These are phyloP conservation scores for Thermothielavioides terrestris DNA, from an alignment of 495 filamentous ascomycete genomes.

Conservation along the genomic window DNA sequence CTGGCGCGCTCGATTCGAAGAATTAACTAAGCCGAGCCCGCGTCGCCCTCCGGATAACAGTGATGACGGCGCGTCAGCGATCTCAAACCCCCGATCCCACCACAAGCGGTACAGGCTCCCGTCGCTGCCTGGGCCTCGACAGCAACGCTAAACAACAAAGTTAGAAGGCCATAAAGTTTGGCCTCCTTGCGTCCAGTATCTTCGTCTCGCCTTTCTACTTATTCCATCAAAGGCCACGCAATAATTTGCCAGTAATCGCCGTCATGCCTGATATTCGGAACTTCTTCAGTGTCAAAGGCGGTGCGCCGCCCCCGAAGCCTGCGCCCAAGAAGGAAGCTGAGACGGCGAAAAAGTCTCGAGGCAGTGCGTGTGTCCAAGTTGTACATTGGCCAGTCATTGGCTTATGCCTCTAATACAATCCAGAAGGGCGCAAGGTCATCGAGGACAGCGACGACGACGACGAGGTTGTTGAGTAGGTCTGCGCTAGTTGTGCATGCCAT, in stretches of 20 bases:
- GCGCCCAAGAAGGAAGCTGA: slow-evolving; percentile 40
- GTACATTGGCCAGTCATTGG: neutral
- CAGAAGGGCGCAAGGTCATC: slow-evolving; percentile 61
- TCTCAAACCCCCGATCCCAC: neutral
- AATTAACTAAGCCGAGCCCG: neutral
- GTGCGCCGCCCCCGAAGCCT: slow-evolving; percentile 38
- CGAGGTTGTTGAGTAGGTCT: slow-evolving; percentile 37
- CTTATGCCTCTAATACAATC: slow-evolving; percentile 13
- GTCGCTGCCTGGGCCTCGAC: neutral
- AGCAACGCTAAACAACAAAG: neutral
- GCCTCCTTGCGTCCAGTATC: neutral
- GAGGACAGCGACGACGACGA: slow-evolving; percentile 75
- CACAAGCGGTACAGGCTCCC: neutral
- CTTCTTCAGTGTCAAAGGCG: slow-evolving; percentile 64
- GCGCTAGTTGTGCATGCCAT: neutral
- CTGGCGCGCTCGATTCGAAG: neutral
- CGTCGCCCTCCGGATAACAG: neutral
- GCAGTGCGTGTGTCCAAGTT: slow-evolving; percentile 24
- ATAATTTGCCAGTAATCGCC: neutral
- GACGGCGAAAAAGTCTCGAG: slow-evolving; percentile 34
- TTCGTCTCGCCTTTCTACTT: too few relatives aligned
- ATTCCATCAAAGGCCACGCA: neutral
- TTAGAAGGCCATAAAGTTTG: neutral
- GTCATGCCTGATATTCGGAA: slow-evolving; percentile 73
- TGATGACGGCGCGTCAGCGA: neutral